A percentile compares a stretch with the other conserved stretches of the same genome.
phyloP scores from a whole-genome alignment of 2,329 filamentous ascomycete genomes.

The Hypoxylon sp. region DNA sequence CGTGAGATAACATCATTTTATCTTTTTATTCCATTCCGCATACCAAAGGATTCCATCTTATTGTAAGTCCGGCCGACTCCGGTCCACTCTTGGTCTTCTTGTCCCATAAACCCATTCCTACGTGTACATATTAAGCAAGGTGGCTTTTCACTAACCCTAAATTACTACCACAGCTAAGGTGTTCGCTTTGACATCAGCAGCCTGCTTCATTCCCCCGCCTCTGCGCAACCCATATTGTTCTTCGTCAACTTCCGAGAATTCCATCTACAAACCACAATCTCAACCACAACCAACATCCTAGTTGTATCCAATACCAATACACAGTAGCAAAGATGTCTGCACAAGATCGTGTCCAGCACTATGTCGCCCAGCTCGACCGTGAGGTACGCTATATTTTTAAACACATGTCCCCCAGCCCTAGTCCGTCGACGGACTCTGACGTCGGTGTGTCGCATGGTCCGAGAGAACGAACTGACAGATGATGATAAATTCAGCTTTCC shows the following conservation, averaged over 20 bases:
- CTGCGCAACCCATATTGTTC: conserved; percentile 24
- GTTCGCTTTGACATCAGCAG: conserved; percentile 37
- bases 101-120: conserved; percentile 24
- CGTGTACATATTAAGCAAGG: conserved; percentile 39
- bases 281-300: background rate
- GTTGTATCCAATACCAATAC: too few relatives aligned
- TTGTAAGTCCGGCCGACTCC: conserved; percentile 24
- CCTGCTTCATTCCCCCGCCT: conserved; percentile 38
- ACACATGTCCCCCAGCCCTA: background rate
- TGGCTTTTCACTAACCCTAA: conserved; percentile 45
- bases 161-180: conserved; percentile 36
- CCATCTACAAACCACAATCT: conserved; percentile 16
- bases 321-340: conserved; percentile 68
- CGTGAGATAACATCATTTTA: conserved; percentile 9
- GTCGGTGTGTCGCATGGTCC: conserved; percentile 28
- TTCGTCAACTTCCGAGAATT: conserved; percentile 12
- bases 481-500: conserved; percentile 72
- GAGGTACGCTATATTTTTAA: conserved; percentile 65
- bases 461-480: conserved; percentile 34
- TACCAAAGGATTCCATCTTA: conserved; percentile 6
- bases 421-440: conserved; percentile 7
- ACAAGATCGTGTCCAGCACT: conserved; percentile 79
- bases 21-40: conserved; percentile 5
- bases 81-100: conserved; percentile 19
- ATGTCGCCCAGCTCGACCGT: conserved; percentile 81